phyloP scores from a whole-genome alignment of 1,139 yeast genomes.

The Candida sanyaensis region DNA sequence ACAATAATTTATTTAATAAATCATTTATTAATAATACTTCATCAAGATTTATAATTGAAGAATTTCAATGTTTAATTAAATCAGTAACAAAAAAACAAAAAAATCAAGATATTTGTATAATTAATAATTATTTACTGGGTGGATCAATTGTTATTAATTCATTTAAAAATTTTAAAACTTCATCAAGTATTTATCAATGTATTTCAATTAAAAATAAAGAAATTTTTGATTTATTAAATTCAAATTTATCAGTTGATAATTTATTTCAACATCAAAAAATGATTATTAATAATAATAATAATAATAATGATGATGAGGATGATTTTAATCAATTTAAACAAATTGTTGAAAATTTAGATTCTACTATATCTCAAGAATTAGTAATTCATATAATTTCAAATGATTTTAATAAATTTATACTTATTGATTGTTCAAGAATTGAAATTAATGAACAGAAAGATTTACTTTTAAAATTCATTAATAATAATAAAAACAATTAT shows the following conservation, averaged over 20 bases:
- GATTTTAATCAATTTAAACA: conserved; percentile 4
- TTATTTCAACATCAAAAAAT: conserved; percentile 21
- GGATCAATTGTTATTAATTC: conserved; percentile 3
- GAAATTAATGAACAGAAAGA: neutral
- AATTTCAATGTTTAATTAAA: conserved; percentile 22
- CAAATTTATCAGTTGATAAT: conserved; percentile 8
- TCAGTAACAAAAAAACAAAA: conserved; percentile 19
- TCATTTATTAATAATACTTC: conserved; percentile 15
- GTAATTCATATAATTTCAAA: conserved; percentile 6
- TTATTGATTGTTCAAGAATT: conserved; percentile 10
- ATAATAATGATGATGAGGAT: no score
- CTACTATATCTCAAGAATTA: neutral
- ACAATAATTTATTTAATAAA: conserved; percentile 21
- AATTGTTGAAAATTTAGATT: neutral
- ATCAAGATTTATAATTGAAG: conserved; percentile 18
- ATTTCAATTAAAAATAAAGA: conserved; percentile 5
- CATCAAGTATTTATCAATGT: conserved; percentile 10
- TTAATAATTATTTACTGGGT: conserved; percentile 12
- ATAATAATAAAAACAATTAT: neutral
- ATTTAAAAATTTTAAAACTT: neutral
- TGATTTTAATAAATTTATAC: conserved; percentile 2
- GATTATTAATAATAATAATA: no score
- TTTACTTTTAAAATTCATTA: conserved; percentile 3
- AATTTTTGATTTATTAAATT: conserved; percentile 6
- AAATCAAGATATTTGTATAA: conserved; percentile 22